These are phyloP conservation scores for Nakazawaea ishiwadae DNA, from an alignment of 805 yeast genomes.

Conservation along the genomic window DNA sequence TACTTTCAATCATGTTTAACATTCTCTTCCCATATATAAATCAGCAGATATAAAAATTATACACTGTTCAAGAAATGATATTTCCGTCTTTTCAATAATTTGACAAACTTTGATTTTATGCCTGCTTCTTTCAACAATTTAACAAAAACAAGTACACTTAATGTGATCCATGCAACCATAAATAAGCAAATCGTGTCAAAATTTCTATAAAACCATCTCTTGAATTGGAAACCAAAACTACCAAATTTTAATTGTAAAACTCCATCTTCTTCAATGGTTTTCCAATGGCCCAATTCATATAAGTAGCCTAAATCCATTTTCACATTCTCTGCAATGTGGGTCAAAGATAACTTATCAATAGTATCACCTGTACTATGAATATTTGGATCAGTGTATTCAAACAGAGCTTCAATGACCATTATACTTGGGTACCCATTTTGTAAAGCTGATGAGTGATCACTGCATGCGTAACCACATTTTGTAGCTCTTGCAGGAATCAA, in stretches of 20 bases:
- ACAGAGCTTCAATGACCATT: slow-evolving; percentile 74
- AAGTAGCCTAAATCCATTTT: slow-evolving; percentile 72
- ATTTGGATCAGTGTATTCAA: slow-evolving; percentile 57
- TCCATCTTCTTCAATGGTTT: slow-evolving; percentile 11
- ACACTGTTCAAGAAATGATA: slow-evolving; percentile 5
- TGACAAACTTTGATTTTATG: too few species aligned
- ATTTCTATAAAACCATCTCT: slow-evolving; percentile 9
- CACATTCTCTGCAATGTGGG: slow-evolving; percentile 76
- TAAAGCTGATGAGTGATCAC: slow-evolving; percentile 86
- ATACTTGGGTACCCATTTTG: slow-evolving; percentile 82
- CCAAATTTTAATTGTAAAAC: not conserved
- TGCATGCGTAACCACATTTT: slow-evolving; percentile 86
- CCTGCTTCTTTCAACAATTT: slow-evolving; percentile 8
- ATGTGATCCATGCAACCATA: slow-evolving; percentile 4
- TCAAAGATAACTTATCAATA: slow-evolving; percentile 70
- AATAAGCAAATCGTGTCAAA: slow-evolving; percentile 9
- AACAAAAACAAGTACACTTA: not conserved
- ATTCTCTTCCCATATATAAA: too few species aligned
- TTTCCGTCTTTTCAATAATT: not conserved
- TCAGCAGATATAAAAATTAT: too few species aligned
- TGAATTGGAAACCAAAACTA: not conserved
- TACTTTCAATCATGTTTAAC: too few species aligned
- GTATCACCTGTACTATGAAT: slow-evolving; percentile 82
- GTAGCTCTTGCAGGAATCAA: slow-evolving; percentile 69
- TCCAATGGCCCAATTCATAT: slow-evolving; percentile 55